Percentiles rank a stretch among this genome's conserved stretches.
Conservation (phyloP, 116 monocot species). For the Papilionanthe hybrid region DNA sequence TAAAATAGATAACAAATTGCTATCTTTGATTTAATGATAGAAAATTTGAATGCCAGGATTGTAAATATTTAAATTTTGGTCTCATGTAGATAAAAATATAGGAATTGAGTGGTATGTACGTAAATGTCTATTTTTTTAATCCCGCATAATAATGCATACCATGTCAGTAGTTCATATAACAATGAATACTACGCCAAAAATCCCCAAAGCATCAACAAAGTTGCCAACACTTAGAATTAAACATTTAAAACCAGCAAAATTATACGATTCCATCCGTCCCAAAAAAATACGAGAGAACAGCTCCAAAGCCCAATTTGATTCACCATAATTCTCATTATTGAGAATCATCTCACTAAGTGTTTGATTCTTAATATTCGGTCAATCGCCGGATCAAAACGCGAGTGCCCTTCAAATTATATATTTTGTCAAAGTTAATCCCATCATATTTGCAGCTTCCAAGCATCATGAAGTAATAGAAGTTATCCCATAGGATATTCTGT, state of each 20-base stretch:
- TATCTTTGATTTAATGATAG: too few species aligned
- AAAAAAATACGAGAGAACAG: slow-evolving; percentile 63
- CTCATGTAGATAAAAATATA: too few species aligned
- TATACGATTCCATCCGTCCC: slow-evolving; percentile 75
- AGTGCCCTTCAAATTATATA: slow-evolving; percentile 76
- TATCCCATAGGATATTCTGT: slow-evolving; percentile 57
- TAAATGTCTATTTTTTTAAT: background rate
- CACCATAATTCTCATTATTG: slow-evolving; percentile 52
- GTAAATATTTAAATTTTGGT: too few species aligned
- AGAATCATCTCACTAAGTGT: slow-evolving; percentile 84
- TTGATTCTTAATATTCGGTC: slow-evolving; percentile 89
- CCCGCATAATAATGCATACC: background rate
- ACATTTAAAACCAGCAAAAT: background rate
- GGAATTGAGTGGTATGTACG: too few species aligned
- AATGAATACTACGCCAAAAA: background rate
- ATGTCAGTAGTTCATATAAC: background rate
- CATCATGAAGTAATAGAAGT: slow-evolving; percentile 58
- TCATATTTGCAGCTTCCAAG: slow-evolving; percentile 75
- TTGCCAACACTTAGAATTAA: background rate
- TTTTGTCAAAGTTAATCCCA: slow-evolving; percentile 86
- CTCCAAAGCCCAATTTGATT: slow-evolving; percentile 52
- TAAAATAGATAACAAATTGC: too few species aligned
- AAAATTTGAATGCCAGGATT: too few species aligned
- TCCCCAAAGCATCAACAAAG: background rate
- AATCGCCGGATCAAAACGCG: slow-evolving; percentile 54